phyloP scores from a whole-genome alignment of 164 flowering plant genomes.

The Tetracentron sinense region DNA sequence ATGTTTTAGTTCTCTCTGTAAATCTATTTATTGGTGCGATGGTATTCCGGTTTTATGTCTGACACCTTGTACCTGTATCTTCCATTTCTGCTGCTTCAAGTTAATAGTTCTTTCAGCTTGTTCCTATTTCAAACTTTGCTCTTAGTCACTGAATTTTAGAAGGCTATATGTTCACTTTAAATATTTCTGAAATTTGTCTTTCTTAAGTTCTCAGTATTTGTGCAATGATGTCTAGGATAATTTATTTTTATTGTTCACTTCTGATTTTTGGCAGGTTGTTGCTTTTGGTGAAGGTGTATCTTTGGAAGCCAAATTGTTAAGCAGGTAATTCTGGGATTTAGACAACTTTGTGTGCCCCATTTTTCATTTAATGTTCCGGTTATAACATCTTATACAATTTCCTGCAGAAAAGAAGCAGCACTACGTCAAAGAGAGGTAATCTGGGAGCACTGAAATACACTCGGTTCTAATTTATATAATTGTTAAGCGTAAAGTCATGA shows the following conservation, averaged over 20 bases:
- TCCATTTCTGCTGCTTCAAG: neutral
- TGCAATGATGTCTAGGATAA: neutral
- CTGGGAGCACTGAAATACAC: neutral
- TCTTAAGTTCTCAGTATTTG: neutral
- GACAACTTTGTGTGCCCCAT: neutral
- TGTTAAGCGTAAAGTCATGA: neutral
- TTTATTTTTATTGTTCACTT: conserved; percentile 5
- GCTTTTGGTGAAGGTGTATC: conserved; percentile 93
- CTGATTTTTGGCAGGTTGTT: conserved; percentile 59
- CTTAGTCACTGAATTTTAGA: neutral
- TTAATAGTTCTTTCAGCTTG: too few relatives aligned
- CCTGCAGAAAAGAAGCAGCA: conserved; percentile 91
- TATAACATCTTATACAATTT: conserved; percentile 13
- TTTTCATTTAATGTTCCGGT: conserved; percentile 6
- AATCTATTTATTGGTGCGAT: neutral
- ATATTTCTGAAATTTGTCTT: neutral
- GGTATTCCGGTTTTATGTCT: neutral
- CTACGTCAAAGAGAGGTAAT: conserved; percentile 94
- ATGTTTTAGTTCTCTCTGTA: too few relatives aligned
- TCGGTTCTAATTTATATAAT: neutral
- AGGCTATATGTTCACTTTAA: neutral
- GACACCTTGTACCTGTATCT: neutral
- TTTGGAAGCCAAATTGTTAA: conserved; percentile 84
- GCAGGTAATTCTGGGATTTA: conserved; percentile 49
- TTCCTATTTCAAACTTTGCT: too few relatives aligned